Evolutionary conservation across 805 yeast genomes (phyloP).

Genomic region (Blastobotrys muscicola): DNA sequence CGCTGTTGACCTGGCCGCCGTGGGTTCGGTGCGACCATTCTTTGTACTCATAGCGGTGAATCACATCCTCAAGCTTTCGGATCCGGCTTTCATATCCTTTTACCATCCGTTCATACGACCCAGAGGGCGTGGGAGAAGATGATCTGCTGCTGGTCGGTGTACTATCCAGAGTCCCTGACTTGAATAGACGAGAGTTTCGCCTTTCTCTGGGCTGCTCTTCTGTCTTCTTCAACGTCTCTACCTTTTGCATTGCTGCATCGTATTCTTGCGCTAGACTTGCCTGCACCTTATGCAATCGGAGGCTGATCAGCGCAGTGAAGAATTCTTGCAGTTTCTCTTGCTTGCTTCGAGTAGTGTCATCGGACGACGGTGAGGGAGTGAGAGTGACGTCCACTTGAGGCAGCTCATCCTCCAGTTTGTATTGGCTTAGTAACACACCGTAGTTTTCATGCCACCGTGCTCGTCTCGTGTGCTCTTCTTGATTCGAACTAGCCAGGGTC

Average conservation of each 20-base stretch:
- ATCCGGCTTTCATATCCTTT: slow-evolving; percentile 64
- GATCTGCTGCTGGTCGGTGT: slow-evolving; percentile 6
- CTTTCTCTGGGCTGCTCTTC: slow-evolving; percentile 9
- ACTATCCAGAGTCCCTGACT: slow-evolving; percentile 2
- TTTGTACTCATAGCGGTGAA: slow-evolving; percentile 57
- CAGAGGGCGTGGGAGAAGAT: not conserved
- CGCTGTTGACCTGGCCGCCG: not conserved
- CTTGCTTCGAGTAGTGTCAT: not conserved
- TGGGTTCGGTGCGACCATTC: slow-evolving; percentile 1
- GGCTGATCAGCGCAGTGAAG: too few relatives aligned
- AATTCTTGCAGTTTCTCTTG: too few relatives aligned
- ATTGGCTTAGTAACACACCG: slow-evolving; percentile 24
- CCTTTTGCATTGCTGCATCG: not conserved
- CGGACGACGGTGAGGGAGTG: not conserved
- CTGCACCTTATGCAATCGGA: too few relatives aligned
- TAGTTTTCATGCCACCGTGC: slow-evolving; percentile 57
- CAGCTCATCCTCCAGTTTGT: not conserved
- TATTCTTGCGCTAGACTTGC: not conserved
- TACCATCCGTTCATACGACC: slow-evolving; percentile 31
- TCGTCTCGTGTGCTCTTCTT: slow-evolving; percentile 47
- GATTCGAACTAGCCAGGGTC: slow-evolving; percentile 46
- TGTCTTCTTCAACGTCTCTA: slow-evolving; percentile 10
- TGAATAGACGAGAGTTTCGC: slow-evolving; percentile 6
- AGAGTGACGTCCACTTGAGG: slow-evolving; percentile 4
- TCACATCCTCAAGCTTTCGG: slow-evolving; percentile 61